These are phyloP conservation scores for Hypoxylon sp. DNA, from an alignment of 2,329 filamentous ascomycete species.

Conservation along the genomic window DNA sequence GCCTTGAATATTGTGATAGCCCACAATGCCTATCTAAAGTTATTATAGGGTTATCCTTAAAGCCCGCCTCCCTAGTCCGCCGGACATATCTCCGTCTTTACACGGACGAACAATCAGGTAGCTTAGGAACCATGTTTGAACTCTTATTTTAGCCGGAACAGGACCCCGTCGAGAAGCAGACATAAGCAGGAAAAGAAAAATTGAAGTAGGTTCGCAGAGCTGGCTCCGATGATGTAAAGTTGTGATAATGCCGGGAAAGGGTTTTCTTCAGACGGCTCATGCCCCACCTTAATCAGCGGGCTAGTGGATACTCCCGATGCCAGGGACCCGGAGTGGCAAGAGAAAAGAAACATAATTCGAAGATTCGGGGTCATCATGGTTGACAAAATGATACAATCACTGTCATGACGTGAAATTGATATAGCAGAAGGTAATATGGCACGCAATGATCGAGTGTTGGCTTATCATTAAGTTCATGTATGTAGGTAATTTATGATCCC, in stretches of 20 bases:
- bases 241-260: constrained; percentile 14
- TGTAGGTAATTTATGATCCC: no score
- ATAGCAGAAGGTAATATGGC: neutral
- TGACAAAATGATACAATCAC: neutral
- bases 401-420: constrained; percentile 17
- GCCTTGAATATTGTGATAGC: neutral
- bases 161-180: no score
- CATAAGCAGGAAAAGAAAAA: no score
- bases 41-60: neutral
- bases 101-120: neutral
- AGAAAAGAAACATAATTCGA: neutral
- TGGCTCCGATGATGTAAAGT: constrained; percentile 1
- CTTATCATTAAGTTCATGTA: no score
- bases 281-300: constrained; percentile 23
- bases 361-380: constrained; percentile 24
- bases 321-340: neutral
- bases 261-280: constrained; percentile 6
- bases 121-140: neutral
- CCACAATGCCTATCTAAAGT: neutral
- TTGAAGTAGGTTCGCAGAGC: no score
- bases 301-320: constrained; percentile 6
- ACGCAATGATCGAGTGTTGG: neutral
- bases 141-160: no score
- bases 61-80: neutral
- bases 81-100: constrained; percentile 1